These are phyloP conservation scores for Boletus smithii DNA, from an alignment of 1,284 basidiomycete genomes.

Conservation along the genomic window DNA sequence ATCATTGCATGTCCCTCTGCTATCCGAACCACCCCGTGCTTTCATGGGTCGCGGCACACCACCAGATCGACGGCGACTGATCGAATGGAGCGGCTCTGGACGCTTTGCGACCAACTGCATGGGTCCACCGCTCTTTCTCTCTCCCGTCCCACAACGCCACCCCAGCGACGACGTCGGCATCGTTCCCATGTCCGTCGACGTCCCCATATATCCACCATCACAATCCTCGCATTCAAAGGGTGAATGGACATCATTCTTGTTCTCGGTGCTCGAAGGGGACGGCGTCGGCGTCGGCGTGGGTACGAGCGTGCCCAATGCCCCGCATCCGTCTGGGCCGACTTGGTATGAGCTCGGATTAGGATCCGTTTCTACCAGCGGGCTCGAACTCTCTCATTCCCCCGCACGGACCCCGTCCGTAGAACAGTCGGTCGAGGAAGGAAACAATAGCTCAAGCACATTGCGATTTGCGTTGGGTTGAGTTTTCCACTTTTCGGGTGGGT, in stretches of 20 bases:
- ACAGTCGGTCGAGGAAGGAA: conserved; percentile 23
- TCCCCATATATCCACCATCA: conserved; percentile 9
- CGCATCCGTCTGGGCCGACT: conserved; percentile 16
- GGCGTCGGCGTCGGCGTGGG: conserved; percentile 14
- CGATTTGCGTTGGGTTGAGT: conserved; percentile 30
- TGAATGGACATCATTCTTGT: conserved; percentile 34
- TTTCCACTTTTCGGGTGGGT: too few species aligned
- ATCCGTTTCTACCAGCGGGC: conserved; percentile 15
- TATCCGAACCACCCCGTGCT: conserved; percentile 33
- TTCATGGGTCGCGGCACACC: conserved; percentile 36
- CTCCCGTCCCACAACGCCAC: conserved; percentile 25
- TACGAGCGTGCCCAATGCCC: conserved; percentile 1
- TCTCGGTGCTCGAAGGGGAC: conserved; percentile 35
- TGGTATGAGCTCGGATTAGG: conserved; percentile 32
- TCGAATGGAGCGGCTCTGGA: conserved; percentile 28
- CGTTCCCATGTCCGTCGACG: conserved; percentile 24
- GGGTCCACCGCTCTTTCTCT: conserved; percentile 28
- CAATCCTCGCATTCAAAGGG: conserved; percentile 19
- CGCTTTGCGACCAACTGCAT: conserved; percentile 18
- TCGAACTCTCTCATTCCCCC: too few species aligned
- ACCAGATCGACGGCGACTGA: conserved; percentile 27
- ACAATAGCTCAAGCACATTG: conserved; percentile 28
- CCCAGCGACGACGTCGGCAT: conserved; percentile 15
- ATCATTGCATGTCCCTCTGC: conserved; percentile 30
- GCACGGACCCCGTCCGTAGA: conserved; percentile 8